Base-by-base conservation (phyloP, 345 rosid species). In the Atalantia buxifolia region DNA sequence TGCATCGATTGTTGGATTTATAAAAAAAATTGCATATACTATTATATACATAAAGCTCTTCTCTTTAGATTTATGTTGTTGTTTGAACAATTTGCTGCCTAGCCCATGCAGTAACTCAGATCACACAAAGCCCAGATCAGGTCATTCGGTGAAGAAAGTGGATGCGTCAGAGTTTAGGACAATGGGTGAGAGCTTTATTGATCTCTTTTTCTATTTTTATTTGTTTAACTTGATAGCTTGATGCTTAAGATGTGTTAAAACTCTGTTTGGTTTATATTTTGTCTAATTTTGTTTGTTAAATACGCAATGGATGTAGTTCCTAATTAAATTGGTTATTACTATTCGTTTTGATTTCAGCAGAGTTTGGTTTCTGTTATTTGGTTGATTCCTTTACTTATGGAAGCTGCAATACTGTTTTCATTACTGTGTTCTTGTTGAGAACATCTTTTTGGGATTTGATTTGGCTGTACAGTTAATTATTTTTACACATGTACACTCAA, bases 121-220 rank as follows among this genome's bases (percentile, higher is more conserved):
- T 76, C 79, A 74, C 81, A 83, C 72, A 30, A 80, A 71, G 61
- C 33, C 56, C 2, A 76, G 35, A 25, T 36, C 40, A 64, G 71
- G 48, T 59, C 21, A 38, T 69, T 5, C 55, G 59, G 82, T 71
- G 50, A 90, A 83, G 85, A 90, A 82, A 69, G 76, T 76, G 4
- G 93, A 90, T 2, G 83, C 76, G 50, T 82, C 87, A 36, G 98
- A 88, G 79, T 84, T 73, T 40, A 76, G 75, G 96, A 92, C 13
- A 66, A 65, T 76, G 89, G 89, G 42, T 56, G 86, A 38, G 99
- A 93, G 86, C 92, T 35, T 66, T 36, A 10, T 67, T 9, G 53
- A 12, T 70, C 48, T n/a, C n/a, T 48, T 2, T 48, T 18, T 30
- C 18, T 24, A 13, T 9, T 45, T 14, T 22, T 7, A 16, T 40